Evolutionary conservation across 805 yeast species (phyloP).

Genomic region (Starmerella lactis-condensi): DNA sequence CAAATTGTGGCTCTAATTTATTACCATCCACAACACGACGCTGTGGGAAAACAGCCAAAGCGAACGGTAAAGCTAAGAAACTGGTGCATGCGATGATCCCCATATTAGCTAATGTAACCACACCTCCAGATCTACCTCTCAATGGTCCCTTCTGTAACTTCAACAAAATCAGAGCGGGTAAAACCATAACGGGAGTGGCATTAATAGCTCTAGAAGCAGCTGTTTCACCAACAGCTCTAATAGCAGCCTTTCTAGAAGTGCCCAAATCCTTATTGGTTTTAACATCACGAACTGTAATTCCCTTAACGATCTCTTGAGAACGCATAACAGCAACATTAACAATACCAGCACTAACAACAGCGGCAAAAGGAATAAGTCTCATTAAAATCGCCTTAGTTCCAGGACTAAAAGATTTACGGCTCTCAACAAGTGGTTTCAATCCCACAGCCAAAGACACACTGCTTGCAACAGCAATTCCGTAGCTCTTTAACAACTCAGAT

Average conservation of each 20-base stretch:
- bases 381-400: slow-evolving; percentile 52
- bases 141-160: slow-evolving; percentile 53
- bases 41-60: slow-evolving; percentile 90
- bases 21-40: slow-evolving; percentile 42
- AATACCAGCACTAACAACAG: slow-evolving; percentile 92
- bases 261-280: slow-evolving; percentile 32
- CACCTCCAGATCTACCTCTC: slow-evolving; percentile 44
- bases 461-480: slow-evolving; percentile 76
- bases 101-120: slow-evolving; percentile 56
- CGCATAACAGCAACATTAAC: slow-evolving; percentile 95
- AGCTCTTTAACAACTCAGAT: slow-evolving; percentile 56
- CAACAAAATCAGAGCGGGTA: slow-evolving; percentile 77
- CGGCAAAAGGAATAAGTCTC: slow-evolving; percentile 92
- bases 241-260: slow-evolving; percentile 68
- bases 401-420: slow-evolving; percentile 51
- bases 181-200: slow-evolving; percentile 93
- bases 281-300: slow-evolving; percentile 25
- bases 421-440: slow-evolving; percentile 76
- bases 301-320: slow-evolving; percentile 67
- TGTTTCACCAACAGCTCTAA: slow-evolving; percentile 89
- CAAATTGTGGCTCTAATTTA: slow-evolving; percentile 48
- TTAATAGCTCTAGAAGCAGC: slow-evolving; percentile 87
- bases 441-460: slow-evolving; percentile 94
- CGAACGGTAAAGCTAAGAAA: slow-evolving; percentile 78
- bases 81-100: slow-evolving; percentile 77